Evolutionary conservation across 2,329 filamentous ascomycete genomes (phyloP), one percentile per base, ranked within the genome.

Genomic region (Fusarium sp.): DNA sequence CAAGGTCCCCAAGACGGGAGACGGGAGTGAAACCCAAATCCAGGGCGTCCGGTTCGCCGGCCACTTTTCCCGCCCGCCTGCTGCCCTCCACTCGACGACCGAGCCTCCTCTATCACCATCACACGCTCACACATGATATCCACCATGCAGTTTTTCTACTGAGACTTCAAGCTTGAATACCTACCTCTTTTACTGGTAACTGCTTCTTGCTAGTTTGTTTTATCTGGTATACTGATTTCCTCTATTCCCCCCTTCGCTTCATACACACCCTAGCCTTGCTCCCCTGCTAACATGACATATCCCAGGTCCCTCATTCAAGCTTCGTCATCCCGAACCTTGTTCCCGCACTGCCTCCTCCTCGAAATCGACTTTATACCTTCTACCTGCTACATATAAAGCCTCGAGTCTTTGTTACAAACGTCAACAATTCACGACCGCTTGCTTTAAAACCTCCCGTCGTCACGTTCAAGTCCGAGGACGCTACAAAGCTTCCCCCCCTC

Each of bases 11-110:
- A 34, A 34, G 31, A 34, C 31, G 31, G 31, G 37, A 38, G 38
- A 42, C 38, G 47, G 47, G 42, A 47, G 37, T 22, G 35, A 31
- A 27, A 59, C 27, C 52, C 50, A 75, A 77, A 74, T 77, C 75
- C 68, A 77, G 52, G 65, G 62, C 58, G 62, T 57, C 74, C 64
- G 66, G 75, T 76, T 77, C 75, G 75, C 70, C 72, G 72, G 68
- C 70, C 70, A 76, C 72, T 69, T 76, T 76, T 76, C 64, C 72
- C 72, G 47, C 61, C 66, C 47, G 62, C 64, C 73, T 29, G 24
- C 47, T 52, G 65, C 62, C 56, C 69, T 73, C 65, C 64, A 67
- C 62, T 58, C 54, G 22, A 22, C 35, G 52, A 22, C 34, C 42
- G 69, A 74, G 72, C 72, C 72, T 75, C 69, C 66, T 75, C 72